phyloP scores from a whole-genome alignment of 192 early-diverging fungal genomes.

The Dissophora globulifera region DNA sequence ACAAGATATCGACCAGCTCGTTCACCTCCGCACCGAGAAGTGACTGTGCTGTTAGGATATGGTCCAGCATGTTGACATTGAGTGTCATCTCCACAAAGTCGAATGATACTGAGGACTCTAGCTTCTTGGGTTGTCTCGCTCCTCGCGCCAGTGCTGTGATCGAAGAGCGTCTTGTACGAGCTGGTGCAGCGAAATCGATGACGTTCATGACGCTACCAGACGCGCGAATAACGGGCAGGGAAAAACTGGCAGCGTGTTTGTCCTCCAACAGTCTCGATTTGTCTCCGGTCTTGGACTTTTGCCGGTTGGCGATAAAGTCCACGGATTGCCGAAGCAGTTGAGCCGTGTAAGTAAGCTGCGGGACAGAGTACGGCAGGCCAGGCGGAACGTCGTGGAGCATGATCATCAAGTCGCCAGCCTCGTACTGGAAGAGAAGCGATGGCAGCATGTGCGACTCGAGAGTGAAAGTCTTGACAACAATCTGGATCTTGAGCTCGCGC shows the following conservation, averaged over 20 bases:
- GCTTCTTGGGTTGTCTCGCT: slow-evolving; percentile 45
- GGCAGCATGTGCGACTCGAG: slow-evolving; percentile 73
- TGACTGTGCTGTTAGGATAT: slow-evolving; percentile 81
- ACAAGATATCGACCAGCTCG: slow-evolving; percentile 75
- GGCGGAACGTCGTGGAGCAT: slow-evolving; percentile 58
- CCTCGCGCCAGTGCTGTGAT: slow-evolving; percentile 31
- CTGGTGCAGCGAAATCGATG: slow-evolving; percentile 14
- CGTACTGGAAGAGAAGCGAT: slow-evolving; percentile 69
- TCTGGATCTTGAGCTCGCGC: slow-evolving; percentile 69
- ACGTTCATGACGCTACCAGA: slow-evolving; percentile 56
- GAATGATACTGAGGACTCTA: slow-evolving; percentile 63
- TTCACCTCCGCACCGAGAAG: slow-evolving; percentile 79
- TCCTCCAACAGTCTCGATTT: slow-evolving; percentile 30
- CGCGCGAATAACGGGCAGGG: slow-evolving; percentile 63
- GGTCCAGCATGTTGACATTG: slow-evolving; percentile 78
- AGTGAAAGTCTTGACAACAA: slow-evolving; percentile 65
- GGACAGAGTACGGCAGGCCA: slow-evolving; percentile 41
- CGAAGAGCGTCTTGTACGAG: slow-evolving; percentile 25
- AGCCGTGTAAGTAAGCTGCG: slow-evolving; percentile 55
- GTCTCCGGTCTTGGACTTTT: slow-evolving; percentile 41
- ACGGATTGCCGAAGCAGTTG: slow-evolving; percentile 65
- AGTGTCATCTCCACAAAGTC: slow-evolving; percentile 64
- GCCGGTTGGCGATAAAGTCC: slow-evolving; percentile 57
- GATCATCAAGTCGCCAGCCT: slow-evolving; percentile 62
- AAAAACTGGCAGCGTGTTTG: slow-evolving; percentile 58